Base-by-base conservation (phyloP, 345 rosid genomes). In the Citrus inodora region DNA sequence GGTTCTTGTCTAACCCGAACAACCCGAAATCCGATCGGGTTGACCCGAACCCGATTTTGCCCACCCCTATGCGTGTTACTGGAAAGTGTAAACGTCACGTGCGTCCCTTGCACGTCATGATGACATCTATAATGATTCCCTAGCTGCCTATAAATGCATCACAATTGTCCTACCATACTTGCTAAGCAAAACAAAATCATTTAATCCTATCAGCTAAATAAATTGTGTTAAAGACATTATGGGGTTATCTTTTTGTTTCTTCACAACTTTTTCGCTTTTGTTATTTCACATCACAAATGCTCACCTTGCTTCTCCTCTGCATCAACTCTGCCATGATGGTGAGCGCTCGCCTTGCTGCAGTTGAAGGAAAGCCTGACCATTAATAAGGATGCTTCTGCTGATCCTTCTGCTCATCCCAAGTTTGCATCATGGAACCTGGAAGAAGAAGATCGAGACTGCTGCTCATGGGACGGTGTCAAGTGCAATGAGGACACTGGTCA, bases 391-490 rank as follows among this genome's bases (percentile, higher is more conserved):
- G 53, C 42, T 9, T 75, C 46, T 30, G 13, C 0, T 40, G 28
- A 5, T 66, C 30, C 53, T 21, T 64, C 46, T 14, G 38, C 28
- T 19, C n/a, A 42, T 63, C 40, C 77, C 28, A 80, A 69, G 67
- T 19, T 59, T 5, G 33, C 6, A 22, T 55, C 73, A 9, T 64
- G 79, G 75, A 76, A 46, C 46, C 22, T 24, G 13, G 76, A 72
- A 30, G 60, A 76, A 27, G 17, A 30, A 58, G 76, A 38, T 51
- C 4, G 25, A 2, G 75, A 65, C n/a, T 80, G 83, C 71, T 83
- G 84, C 81, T 59, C 62, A 16, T 83, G 86, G 81, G 81, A 25
- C 0, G 83, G 81, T 11, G 48, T 83, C 25, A 35, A 55, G 22
- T 80, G 81, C 13, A 38, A 83, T 32, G 62, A 67, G 5, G 51